These are phyloP conservation scores for Penicillium sp. DNA, from an alignment of 2,329 filamentous ascomycete species.

Conservation along the genomic window DNA sequence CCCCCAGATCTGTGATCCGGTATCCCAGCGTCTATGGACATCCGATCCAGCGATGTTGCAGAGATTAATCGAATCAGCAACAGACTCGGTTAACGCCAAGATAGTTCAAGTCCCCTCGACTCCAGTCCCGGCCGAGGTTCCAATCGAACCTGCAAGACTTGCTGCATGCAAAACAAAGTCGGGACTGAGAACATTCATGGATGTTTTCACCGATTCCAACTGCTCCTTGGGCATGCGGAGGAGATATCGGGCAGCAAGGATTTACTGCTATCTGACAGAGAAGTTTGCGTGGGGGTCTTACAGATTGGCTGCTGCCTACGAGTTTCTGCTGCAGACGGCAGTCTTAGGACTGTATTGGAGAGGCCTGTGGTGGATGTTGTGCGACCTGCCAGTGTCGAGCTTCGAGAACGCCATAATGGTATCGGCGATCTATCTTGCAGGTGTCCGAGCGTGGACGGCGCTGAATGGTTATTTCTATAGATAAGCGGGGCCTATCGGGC, in stretches of 20 bases:
- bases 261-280: neutral
- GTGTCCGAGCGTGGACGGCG: too few species aligned
- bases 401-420: too few species aligned
- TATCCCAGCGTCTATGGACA: too few species aligned
- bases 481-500: too few species aligned
- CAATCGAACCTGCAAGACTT: neutral
- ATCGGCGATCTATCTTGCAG: too few species aligned
- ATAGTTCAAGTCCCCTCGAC: neutral
- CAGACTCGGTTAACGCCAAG: too few species aligned
- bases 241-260: neutral
- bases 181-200: neutral
- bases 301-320: neutral
- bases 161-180: neutral
- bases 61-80: too few species aligned
- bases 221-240: neutral
- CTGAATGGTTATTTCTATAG: too few species aligned
- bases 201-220: neutral
- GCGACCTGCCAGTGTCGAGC: too few species aligned
- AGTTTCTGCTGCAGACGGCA: neutral
- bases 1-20: too few species aligned
- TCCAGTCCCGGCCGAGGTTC: neutral
- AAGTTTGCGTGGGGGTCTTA: neutral
- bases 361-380: too few species aligned
- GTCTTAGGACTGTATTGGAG: neutral
- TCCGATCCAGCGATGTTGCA: too few species aligned